A percentile compares a stretch with the other conserved stretches of the same genome.
phyloP scores from a whole-genome alignment of 139 green algal species.

The Tetradesmus obliquus region DNA sequence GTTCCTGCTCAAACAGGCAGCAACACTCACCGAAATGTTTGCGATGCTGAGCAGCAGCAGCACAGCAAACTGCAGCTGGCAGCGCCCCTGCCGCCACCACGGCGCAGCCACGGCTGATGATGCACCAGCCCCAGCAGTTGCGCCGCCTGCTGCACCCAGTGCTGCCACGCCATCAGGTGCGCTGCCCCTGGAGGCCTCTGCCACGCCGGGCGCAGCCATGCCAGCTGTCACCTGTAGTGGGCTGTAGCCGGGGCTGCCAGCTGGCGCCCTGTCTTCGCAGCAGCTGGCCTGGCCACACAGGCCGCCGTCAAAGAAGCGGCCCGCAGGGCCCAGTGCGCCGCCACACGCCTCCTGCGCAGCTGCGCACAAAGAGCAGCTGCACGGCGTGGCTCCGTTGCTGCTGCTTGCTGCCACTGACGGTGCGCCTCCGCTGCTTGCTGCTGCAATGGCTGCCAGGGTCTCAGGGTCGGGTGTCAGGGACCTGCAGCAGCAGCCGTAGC shows the following conservation, averaged over 20 bases:
- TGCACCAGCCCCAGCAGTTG: background rate
- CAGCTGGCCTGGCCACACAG: background rate
- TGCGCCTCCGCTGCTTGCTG: background rate
- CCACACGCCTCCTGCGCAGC: constrained; percentile 9
- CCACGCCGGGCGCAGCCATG: background rate
- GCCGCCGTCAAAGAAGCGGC: background rate
- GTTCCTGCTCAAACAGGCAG: too few species aligned
- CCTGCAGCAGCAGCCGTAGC: constrained; percentile 34
- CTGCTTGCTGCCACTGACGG: constrained; percentile 12
- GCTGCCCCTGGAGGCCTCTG: background rate
- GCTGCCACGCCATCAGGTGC: background rate
- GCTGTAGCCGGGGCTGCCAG: background rate
- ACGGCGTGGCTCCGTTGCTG: background rate
- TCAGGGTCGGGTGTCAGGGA: constrained; percentile 16
- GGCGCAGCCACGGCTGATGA: background rate
- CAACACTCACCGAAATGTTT: constrained; percentile 1
- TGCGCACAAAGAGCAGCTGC: constrained; percentile 2
- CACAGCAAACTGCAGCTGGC: background rate
- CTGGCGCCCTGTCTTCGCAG: background rate
- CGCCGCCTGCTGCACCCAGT: background rate
- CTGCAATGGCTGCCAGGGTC: constrained; percentile 31
- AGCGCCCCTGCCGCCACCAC: constrained; percentile 25
- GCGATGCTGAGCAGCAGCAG: constrained; percentile 26
- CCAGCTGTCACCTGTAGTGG: background rate
- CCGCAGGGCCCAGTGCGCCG: background rate